Evolutionary conservation across 2,329 filamentous ascomycete genomes (phyloP), one percentile per base, ranked within the genome.

Genomic region (Phoma herbarum): DNA sequence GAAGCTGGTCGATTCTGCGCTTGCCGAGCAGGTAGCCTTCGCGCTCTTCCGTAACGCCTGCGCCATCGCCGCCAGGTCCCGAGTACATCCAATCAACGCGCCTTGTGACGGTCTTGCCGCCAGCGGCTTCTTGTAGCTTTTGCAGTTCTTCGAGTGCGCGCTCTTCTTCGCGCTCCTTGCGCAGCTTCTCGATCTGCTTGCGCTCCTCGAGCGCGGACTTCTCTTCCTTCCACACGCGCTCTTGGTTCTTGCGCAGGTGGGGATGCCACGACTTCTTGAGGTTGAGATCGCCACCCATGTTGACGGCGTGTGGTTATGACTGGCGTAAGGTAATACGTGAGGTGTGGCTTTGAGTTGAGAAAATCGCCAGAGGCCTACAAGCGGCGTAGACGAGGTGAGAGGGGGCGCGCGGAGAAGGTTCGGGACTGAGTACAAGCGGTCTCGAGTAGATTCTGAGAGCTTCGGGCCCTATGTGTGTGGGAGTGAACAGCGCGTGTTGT

Each of bases 21-120:
- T 97, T 98, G 51, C 95, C 95, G 14, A 99, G 83, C 1, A 99
- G 80, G 75, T 96, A 99, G 4, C 91, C 92, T 74, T 99, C 95
- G 80, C 92, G 93, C 79, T 98, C 95, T 76, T 97, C 94, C 0
- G 80, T 87, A 4, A 81, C 78, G 20, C 76, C 79, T 23, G 85
- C 86, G 71, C 91, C 89, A 33, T 92, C 91, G 56, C 83, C 85
- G 48, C 89, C 90, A 8, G 95, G 93, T 1, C 94, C 94, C 68
- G 90, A 88, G 79, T 99, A 99, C 92, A 99, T 97, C 92, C 95
- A 99, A 71, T 98, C 95, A 25, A 99, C 94, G 33, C 93, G 88
- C 69, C 94, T 89, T 28, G 90, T 81, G 52, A 90, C 85, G 73
- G 92, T 93, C 69, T 86, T 87, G 55, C 93, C 93, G 35, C 95